Percentiles rank a stretch among this genome's conserved stretches.
Conservation (phyloP, 2,329 filamentous ascomycete genomes). For the Bisporella sp. region DNA sequence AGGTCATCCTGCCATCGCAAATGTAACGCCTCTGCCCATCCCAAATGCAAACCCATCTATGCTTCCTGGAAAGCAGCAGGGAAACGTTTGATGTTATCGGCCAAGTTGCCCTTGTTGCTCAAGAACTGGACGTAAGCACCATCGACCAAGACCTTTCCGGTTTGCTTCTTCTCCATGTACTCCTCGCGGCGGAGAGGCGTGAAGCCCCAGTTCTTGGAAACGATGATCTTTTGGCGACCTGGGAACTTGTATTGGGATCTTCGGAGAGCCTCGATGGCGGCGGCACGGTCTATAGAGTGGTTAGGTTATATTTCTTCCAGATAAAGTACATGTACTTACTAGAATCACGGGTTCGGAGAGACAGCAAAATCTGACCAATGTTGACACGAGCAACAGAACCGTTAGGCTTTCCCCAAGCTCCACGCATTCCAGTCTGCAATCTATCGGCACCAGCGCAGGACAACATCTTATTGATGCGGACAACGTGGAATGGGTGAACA, state of each 20-base stretch:
- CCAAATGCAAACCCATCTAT: slow-evolving; percentile 16
- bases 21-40: slow-evolving; percentile 20
- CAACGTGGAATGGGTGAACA: slow-evolving; percentile 98
- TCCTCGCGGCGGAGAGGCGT: slow-evolving; percentile 96
- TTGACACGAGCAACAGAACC: slow-evolving; percentile 98
- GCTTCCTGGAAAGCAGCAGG: slow-evolving; percentile 70
- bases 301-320: slow-evolving; percentile 17
- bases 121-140: slow-evolving; percentile 99
- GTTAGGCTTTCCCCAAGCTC: slow-evolving; percentile 99
- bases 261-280: slow-evolving; percentile 96
- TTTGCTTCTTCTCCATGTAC: slow-evolving; percentile 92
- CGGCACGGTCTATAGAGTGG: slow-evolving; percentile 61
- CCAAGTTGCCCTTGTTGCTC: slow-evolving; percentile 81
- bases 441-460: slow-evolving; percentile 99
- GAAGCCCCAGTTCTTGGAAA: slow-evolving; percentile 99
- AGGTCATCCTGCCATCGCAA: slow-evolving; percentile 22
- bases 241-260: slow-evolving; percentile 99
- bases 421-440: slow-evolving; percentile 99
- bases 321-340: slow-evolving; percentile 44
- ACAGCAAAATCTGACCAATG: slow-evolving; percentile 99
- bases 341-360: slow-evolving; percentile 91
- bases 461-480: slow-evolving; percentile 99
- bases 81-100: slow-evolving; percentile 88
- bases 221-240: slow-evolving; percentile 99
- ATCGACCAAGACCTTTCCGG: slow-evolving; percentile 89